phyloP scores from a whole-genome alignment of 1,284 basidiomycete species.

The Pyrrhoderma noxium region DNA sequence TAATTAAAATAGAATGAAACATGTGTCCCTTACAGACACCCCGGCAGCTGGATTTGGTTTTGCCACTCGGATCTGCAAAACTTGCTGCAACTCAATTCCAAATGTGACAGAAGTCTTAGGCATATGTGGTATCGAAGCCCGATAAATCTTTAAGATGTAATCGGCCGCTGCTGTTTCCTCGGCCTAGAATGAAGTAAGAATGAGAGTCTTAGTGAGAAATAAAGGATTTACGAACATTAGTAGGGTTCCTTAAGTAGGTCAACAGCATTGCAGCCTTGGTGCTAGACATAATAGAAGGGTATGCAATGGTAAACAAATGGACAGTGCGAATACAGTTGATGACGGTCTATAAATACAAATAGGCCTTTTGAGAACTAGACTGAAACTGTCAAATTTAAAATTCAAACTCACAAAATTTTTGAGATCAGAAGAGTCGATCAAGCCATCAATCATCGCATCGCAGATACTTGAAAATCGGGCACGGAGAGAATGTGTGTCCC shows the following conservation, averaged over 20 bases:
- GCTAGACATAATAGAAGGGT: conserved; percentile 75
- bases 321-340: conserved; percentile 80
- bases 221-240: conserved; percentile 42
- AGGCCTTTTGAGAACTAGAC: background rate
- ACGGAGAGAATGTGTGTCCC: conserved; percentile 46
- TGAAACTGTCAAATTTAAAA: conserved; percentile 18
- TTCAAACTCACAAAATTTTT: conserved; percentile 62
- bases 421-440: conserved; percentile 78
- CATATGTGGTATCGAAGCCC: conserved; percentile 78
- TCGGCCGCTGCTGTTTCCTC: conserved; percentile 82
- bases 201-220: conserved; percentile 8
- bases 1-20: background rate
- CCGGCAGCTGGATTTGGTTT: conserved; percentile 60
- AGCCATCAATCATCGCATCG: conserved; percentile 75
- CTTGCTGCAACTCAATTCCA: conserved; percentile 74
- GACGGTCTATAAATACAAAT: conserved; percentile 46
- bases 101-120: conserved; percentile 83
- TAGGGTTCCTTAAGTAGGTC: conserved; percentile 80
- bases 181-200: conserved; percentile 35
- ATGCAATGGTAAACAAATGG: conserved; percentile 72
- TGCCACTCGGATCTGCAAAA: conserved; percentile 81
- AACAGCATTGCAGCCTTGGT: conserved; percentile 75
- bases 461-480: conserved; percentile 68
- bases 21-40: conserved; percentile 39
- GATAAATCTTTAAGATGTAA: conserved; percentile 83